Conservation (phyloP, 108 stramenopile genomes). For the Cyclotella cryptica region DNA sequence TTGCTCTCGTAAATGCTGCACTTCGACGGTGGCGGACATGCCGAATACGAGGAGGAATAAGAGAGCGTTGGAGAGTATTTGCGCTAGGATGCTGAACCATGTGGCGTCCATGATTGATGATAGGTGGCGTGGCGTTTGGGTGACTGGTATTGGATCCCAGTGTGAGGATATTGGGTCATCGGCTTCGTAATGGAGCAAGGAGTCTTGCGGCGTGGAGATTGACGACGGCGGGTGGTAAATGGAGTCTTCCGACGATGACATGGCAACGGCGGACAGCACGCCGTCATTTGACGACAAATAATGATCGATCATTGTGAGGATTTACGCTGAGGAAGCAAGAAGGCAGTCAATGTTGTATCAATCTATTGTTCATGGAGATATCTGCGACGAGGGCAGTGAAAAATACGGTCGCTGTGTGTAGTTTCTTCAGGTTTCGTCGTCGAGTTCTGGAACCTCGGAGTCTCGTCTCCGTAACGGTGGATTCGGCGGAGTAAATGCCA, state of each 20-base stretch:
- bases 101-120: background rate
- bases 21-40: conserved; percentile 80
- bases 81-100: conserved; percentile 23
- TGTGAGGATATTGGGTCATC: background rate
- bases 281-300: background rate
- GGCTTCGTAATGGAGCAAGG: background rate
- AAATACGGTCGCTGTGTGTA: too few species aligned
- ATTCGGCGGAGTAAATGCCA: too few species aligned
- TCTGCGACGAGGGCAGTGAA: too few species aligned
- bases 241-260: background rate
- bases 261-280: background rate
- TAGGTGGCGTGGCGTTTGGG: conserved; percentile 5
- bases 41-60: conserved; percentile 67
- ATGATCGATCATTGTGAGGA: too few species aligned
- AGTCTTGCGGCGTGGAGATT: background rate
- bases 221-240: too few species aligned
- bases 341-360: too few species aligned
- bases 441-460: too few species aligned
- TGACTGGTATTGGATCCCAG: background rate
- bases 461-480: too few species aligned
- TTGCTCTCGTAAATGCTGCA: conserved; percentile 53
- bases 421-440: too few species aligned
- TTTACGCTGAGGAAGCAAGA: too few species aligned
- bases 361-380: too few species aligned
- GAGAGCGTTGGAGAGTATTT: conserved; percentile 6